These are phyloP conservation scores for Meripilus lineatus DNA, from an alignment of 1,284 basidiomycete species.

Conservation along the genomic window DNA sequence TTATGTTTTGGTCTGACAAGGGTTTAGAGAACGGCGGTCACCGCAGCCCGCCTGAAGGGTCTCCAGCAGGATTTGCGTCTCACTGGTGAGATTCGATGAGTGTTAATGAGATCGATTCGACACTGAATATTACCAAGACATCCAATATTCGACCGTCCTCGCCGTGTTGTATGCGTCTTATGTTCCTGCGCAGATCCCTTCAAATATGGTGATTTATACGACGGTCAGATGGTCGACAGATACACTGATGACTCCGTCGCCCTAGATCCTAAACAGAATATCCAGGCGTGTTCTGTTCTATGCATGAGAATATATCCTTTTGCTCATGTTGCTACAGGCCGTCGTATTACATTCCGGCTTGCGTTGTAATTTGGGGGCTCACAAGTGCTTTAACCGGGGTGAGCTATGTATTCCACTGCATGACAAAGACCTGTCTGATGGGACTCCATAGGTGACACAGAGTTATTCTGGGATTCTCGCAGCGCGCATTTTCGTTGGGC, in stretches of 20 bases:
- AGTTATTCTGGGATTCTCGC: constrained; percentile 53
- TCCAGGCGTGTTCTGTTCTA: constrained; percentile 32
- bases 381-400: constrained; percentile 60
- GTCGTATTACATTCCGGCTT: constrained; percentile 55
- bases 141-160: constrained; percentile 56
- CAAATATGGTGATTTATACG: constrained; percentile 47
- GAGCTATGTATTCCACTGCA: constrained; percentile 5
- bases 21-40: constrained; percentile 52
- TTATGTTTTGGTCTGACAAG: neutral
- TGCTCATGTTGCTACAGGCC: constrained; percentile 36
- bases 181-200: constrained; percentile 58
- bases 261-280: constrained; percentile 43
- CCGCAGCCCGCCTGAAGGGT: constrained; percentile 56
- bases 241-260: no score
- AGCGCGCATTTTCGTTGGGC: constrained; percentile 56
- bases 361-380: constrained; percentile 60
- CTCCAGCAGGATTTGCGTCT: constrained; percentile 52
- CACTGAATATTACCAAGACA: constrained; percentile 30
- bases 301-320: neutral
- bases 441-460: constrained; percentile 39
- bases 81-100: constrained; percentile 29
- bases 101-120: constrained; percentile 5
- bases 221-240: no score
- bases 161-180: constrained; percentile 59
- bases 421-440: neutral